Percentiles rank a stretch among this genome's conserved stretches.
These are phyloP conservation scores for Crotalaria pallida DNA, from an alignment of 306 rosid genomes.

Conservation along the genomic window DNA sequence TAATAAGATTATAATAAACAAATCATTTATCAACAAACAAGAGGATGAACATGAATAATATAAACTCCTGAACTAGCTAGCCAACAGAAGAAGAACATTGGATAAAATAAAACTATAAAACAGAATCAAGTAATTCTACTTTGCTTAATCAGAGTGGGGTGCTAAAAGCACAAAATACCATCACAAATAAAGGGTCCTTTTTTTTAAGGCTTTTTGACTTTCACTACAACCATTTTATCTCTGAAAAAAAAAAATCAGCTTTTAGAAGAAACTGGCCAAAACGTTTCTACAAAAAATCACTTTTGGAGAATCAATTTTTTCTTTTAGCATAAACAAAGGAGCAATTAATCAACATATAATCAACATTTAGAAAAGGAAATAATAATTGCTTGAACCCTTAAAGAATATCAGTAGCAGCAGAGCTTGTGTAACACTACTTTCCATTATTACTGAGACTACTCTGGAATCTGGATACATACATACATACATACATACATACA, in stretches of 20 bases:
- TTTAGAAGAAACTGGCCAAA: no score
- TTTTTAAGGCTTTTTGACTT: no score
- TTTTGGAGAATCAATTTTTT: no score
- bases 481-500: no score
- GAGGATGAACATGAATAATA: neutral
- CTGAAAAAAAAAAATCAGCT: no score
- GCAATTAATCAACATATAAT: constrained; percentile 12
- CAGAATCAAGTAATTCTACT: neutral
- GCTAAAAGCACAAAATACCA: neutral
- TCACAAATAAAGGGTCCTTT: neutral
- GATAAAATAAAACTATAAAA: neutral
- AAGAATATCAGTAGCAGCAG: neutral
- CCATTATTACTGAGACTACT: neutral
- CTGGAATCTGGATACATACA: neutral
- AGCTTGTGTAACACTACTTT: neutral
- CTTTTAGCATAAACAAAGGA: no score
- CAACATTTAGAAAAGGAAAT: neutral
- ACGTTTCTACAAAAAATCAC: no score
- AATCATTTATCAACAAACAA: neutral
- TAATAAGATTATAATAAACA: constrained; percentile 13
- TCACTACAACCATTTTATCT: no score
- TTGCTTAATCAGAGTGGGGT: neutral
- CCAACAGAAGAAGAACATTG: neutral
- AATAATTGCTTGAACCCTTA: neutral
- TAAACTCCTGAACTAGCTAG: neutral